phyloP scores from a whole-genome alignment of 2,329 filamentous ascomycete genomes.

The Pestalotiopsis sp. region DNA sequence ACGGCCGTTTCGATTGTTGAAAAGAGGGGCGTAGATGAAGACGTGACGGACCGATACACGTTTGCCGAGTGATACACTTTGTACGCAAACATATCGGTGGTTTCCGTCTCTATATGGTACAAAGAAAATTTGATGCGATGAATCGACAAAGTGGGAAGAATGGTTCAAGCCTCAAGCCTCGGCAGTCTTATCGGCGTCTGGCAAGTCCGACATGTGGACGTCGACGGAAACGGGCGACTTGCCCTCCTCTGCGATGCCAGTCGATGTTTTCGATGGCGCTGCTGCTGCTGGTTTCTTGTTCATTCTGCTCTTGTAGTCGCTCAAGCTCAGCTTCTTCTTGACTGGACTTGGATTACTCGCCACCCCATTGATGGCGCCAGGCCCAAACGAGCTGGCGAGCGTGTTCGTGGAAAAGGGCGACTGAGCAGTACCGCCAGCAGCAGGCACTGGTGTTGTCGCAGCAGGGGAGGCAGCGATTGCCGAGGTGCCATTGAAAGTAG shows the following conservation, averaged over 20 bases:
- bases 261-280: conserved; percentile 39
- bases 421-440: conserved; percentile 44
- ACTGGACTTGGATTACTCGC: conserved; percentile 58
- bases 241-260: conserved; percentile 40
- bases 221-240: conserved; percentile 39
- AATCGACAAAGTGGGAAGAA: background rate
- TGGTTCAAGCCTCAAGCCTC: conserved; percentile 21
- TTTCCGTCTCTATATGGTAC: conserved; percentile 38
- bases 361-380: conserved; percentile 42
- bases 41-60: conserved; percentile 5
- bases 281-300: conserved; percentile 49
- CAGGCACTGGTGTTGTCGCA: conserved; percentile 50
- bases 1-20: conserved; percentile 1
- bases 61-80: background rate
- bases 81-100: conserved; percentile 3
- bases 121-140: conserved; percentile 23
- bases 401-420: conserved; percentile 51
- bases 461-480: conserved; percentile 35
- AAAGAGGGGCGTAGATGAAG: conserved; percentile 6
- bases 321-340: conserved; percentile 69
- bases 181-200: conserved; percentile 31
- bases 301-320: conserved; percentile 65
- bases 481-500: conserved; percentile 46
- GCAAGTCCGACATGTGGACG: conserved; percentile 36
- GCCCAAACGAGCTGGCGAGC: conserved; percentile 44